phyloP scores from a whole-genome alignment of 306 rosid genomes.

The Astragalus membranaceus region DNA sequence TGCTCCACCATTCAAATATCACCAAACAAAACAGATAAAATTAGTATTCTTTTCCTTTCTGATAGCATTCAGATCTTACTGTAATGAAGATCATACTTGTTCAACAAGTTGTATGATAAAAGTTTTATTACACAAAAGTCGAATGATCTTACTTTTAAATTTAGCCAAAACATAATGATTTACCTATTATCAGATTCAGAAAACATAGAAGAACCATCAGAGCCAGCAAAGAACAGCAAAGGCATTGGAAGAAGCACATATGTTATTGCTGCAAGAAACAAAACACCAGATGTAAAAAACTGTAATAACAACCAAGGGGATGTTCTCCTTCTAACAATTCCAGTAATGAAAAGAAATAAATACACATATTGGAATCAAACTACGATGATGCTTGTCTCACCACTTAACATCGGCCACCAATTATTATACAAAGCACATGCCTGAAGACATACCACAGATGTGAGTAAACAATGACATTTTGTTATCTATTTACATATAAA shows the following conservation, averaged over 20 bases:
- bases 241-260: constrained; percentile 90
- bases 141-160: background rate
- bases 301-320: background rate
- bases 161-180: constrained; percentile 4
- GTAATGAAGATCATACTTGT: background rate
- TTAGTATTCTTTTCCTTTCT: background rate
- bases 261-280: constrained; percentile 57
- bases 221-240: constrained; percentile 64
- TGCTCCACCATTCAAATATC: constrained; percentile 28
- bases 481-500: constrained; percentile 2
- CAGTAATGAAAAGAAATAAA: background rate
- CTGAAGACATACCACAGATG: constrained; percentile 40
- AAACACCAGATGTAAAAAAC: background rate
- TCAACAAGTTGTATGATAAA: background rate
- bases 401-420: constrained; percentile 98
- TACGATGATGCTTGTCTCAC: constrained; percentile 32
- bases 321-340: background rate
- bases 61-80: background rate
- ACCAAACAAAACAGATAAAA: constrained; percentile 6
- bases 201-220: constrained; percentile 41
- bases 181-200: constrained; percentile 57
- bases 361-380: background rate
- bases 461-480: constrained; percentile 1
- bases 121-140: too few relatives aligned
- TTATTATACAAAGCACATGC: constrained; percentile 90